Evolutionary conservation across 1,284 basidiomycete genomes (phyloP), one percentile per base, ranked within the genome.

Genomic region (Fistulina hepatica): DNA sequence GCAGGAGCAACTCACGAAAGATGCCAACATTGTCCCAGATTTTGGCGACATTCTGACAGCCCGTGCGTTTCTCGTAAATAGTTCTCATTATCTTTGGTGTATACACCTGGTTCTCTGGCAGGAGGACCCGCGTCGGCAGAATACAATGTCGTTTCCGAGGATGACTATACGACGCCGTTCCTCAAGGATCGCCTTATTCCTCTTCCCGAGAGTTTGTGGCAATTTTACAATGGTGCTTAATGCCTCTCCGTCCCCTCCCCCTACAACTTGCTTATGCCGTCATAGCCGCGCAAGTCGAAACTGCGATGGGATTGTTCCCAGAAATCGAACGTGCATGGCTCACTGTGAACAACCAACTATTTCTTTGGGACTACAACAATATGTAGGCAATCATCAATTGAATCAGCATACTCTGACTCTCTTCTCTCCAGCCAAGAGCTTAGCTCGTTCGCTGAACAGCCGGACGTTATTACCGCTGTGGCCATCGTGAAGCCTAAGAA

Each of bases 271-370:
- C 34, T 30, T 35, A 47, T 43, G 17, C 39, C 24, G 36, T 37
- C 21, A 15, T 48, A 82, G 77, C 64, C 37, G 66, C 71, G 21
- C 73, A 62, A 51, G 67, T 77, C 37, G 71, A 71, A 10, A 73
- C 78, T 15, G 69, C 73, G 49, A 92, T 95, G 84, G 94, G 94
- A 8, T 61, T 99, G 39, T 78, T 98, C 53, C 81, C 92, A 21
- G 88, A 93, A 50, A 89, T 98, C 46, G 89, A 91, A 49, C 74
- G 92, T 35, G 93, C 89, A 0, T 99, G 93, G 90, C 86, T 97
- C 49, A 82, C 89, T 8, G 83, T 97, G 45, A 91, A 97, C 64
- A 82, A 94, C 58, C 86, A 89, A 51, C 68, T 99, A 27, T 91
- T 95, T 53, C 65, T 99, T 20, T 98, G 95, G 95, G 90, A 97